Base-by-base conservation (phyloP, 2,329 filamentous ascomycete genomes). In the Cordyceps cicadae region DNA sequence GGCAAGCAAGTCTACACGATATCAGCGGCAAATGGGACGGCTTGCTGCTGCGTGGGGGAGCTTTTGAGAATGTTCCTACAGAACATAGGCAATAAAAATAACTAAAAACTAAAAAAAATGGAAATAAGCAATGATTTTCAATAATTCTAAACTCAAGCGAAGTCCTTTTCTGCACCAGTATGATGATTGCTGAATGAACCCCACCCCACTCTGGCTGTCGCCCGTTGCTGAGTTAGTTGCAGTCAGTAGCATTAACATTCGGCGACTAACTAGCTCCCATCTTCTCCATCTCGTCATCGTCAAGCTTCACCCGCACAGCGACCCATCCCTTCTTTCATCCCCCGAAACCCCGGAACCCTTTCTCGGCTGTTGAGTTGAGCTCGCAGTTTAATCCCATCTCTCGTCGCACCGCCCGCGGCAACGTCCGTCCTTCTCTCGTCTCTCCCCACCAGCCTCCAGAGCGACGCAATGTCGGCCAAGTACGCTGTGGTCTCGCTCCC, bases 401-500 rank as follows among this genome's bases (percentile, higher is more conserved):
- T 48, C 24, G 5, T 46, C 26, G n/a, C 50, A 48, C 26, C 19
- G 48, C 41, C 29, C 6, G 29, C 51, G 51, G 51, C 51, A 32
- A n/a, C 45, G 45, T 37, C 52, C 54, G 39, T 53, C 60, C 56
- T 15, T 49, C 50, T 45, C 9, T 24, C n/a, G n/a, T 24, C 24
- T 24, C 24, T 24, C 24, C 24, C 41, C 24, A 6, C 32, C 43
- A 17, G 24, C 26, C 34, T 41, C n/a, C 60, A 48, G 54, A 59
- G 43, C 61, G 48, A 52, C 67, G 64, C 52, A 64, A 82, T 81
- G 79, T 72, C 78, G 59, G 72, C 76, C 67, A 92, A 86, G 70
- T 97, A 96, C 80, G 84, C 92, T 68, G 84, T 97, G 70, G 82
- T 97, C 67, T 97, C 94, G 64, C 83, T 99, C 64, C 94, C 94